These are phyloP conservation scores for Ulvella scutata DNA, from an alignment of 139 green algal genomes.

Conservation along the genomic window DNA sequence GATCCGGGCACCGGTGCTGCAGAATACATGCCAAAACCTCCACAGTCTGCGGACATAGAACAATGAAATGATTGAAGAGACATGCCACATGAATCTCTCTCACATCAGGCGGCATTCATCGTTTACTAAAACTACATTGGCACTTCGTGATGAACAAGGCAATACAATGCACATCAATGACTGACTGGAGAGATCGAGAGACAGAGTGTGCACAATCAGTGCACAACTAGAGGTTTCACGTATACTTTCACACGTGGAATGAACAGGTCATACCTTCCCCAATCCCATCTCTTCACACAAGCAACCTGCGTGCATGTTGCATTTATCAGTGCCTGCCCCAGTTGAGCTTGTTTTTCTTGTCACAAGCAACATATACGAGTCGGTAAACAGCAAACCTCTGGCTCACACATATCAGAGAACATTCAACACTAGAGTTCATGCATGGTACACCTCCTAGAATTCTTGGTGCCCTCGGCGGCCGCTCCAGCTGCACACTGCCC, in stretches of 20 bases:
- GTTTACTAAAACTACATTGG: no score
- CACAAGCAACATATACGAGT: background rate
- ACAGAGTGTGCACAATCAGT: no score
- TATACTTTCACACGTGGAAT: no score
- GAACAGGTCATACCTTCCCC: slow-evolving; percentile 59
- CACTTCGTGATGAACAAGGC: no score
- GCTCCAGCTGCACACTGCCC: slow-evolving; percentile 9
- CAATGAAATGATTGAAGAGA: no score
- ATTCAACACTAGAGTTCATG: slow-evolving; percentile 18
- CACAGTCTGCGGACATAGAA: slow-evolving; percentile 58
- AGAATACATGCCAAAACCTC: slow-evolving; percentile 77
- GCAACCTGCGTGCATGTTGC: background rate
- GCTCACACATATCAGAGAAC: slow-evolving; percentile 35
- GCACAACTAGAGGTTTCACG: no score
- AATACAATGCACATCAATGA: no score
- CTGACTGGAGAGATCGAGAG: no score
- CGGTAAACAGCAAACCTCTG: background rate
- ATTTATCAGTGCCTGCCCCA: no score
- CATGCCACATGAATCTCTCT: no score
- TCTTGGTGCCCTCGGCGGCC: slow-evolving; percentile 6
- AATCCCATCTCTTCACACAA: slow-evolving; percentile 54
- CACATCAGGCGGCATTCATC: no score
- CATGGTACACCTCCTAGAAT: background rate
- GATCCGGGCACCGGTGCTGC: slow-evolving; percentile 22
- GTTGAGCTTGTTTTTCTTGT: no score